These are phyloP conservation scores for Cladosporium sp. DNA, from an alignment of 2,329 filamentous ascomycete species.

Conservation along the genomic window DNA sequence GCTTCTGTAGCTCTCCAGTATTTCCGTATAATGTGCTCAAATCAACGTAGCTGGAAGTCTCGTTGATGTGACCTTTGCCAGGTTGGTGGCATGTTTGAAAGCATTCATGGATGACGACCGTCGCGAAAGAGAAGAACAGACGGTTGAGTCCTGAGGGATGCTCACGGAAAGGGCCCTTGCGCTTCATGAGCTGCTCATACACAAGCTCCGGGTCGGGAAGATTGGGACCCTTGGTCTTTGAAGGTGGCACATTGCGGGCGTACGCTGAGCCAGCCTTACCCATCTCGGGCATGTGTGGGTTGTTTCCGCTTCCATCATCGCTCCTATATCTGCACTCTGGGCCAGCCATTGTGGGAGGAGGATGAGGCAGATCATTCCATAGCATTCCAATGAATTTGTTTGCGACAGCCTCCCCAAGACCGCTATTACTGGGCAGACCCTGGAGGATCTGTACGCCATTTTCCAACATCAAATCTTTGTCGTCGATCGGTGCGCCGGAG, in stretches of 20 bases:
- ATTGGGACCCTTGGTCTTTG: slow-evolving; percentile 48
- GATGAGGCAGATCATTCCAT: slow-evolving; percentile 51
- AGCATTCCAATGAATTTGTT: slow-evolving; percentile 52
- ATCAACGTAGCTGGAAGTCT: slow-evolving; percentile 47
- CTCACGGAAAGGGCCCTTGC: slow-evolving; percentile 35
- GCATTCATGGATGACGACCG: slow-evolving; percentile 46
- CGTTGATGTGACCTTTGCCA: slow-evolving; percentile 33
- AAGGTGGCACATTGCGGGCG: slow-evolving; percentile 41
- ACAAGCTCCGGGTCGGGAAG: slow-evolving; percentile 47
- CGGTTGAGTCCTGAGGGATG: slow-evolving; percentile 45
- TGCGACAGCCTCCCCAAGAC: slow-evolving; percentile 45
- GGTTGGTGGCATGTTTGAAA: slow-evolving; percentile 40
- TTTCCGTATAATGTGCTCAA: slow-evolving; percentile 46
- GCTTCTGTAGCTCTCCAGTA: slow-evolving; percentile 38
- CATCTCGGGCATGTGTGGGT: slow-evolving; percentile 48
- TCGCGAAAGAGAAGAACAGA: slow-evolving; percentile 46
- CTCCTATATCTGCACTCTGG: slow-evolving; percentile 42
- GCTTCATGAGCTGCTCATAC: slow-evolving; percentile 43
- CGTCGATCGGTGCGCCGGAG: slow-evolving; percentile 44
- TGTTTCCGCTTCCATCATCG: slow-evolving; percentile 45
- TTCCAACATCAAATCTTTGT: slow-evolving; percentile 47
- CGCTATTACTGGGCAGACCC: slow-evolving; percentile 46
- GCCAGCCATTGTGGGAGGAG: slow-evolving; percentile 44
- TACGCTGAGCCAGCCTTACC: slow-evolving; percentile 50
- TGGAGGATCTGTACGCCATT: slow-evolving; percentile 52